phyloP scores from a whole-genome alignment of 1,284 basidiomycete species.

The Melampsora allii-populina region DNA sequence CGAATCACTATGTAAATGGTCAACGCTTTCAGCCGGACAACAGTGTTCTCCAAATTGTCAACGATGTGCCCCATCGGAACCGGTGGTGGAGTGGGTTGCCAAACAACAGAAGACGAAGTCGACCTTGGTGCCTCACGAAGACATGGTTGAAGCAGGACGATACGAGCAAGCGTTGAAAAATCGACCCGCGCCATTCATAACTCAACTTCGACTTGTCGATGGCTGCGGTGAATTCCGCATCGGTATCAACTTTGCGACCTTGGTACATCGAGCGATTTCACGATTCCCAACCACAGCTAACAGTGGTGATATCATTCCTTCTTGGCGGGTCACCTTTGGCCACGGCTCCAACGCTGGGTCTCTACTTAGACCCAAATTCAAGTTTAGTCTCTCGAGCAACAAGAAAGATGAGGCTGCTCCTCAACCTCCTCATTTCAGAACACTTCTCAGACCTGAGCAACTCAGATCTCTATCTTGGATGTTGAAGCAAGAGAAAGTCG shows the following conservation, averaged over 20 bases:
- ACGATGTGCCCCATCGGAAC: conserved; percentile 38
- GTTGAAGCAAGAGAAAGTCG: conserved; percentile 67
- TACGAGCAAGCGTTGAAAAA: conserved; percentile 66
- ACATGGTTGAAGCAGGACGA: conserved; percentile 64
- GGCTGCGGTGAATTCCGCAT: conserved; percentile 70
- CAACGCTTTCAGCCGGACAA: conserved; percentile 55
- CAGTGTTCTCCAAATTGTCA: conserved; percentile 44
- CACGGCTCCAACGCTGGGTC: conserved; percentile 60
- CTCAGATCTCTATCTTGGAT: conserved; percentile 89
- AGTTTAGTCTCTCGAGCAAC: conserved; percentile 73
- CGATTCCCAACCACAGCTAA: conserved; percentile 64
- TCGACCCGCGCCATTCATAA: conserved; percentile 79
- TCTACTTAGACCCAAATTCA: conserved; percentile 58
- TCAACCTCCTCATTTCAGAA: conserved; percentile 75
- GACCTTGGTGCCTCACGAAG: conserved; percentile 64
- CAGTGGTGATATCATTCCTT: conserved; percentile 59
- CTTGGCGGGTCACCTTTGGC: conserved; percentile 77
- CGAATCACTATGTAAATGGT: conserved; percentile 63
- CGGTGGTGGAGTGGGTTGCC: conserved; percentile 53
- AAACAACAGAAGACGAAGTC: conserved; percentile 57
- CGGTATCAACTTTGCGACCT: conserved; percentile 79
- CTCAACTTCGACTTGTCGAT: conserved; percentile 69
- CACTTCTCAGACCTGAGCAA: conserved; percentile 75
- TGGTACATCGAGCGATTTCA: conserved; percentile 80
- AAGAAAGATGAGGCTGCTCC: conserved; percentile 67